phyloP scores from a whole-genome alignment of 2,329 filamentous ascomycete genomes.

The Hirsutella minnesotensis region DNA sequence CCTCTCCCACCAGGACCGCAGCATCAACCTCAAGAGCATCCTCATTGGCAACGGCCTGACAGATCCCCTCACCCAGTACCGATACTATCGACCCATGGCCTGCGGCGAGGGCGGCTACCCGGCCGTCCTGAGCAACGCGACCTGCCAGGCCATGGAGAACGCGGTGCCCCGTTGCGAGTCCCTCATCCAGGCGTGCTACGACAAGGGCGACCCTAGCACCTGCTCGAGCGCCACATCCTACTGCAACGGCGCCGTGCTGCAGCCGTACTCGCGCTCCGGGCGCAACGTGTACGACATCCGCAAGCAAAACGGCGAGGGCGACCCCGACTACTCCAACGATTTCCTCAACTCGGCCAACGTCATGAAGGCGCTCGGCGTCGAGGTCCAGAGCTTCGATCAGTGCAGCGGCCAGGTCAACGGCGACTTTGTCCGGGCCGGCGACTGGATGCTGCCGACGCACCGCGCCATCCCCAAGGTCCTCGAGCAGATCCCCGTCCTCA shows the following conservation, averaged over 20 bases:
- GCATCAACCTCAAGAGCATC: conserved; percentile 94
- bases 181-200: conserved; percentile 84
- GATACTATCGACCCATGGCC: conserved; percentile 92
- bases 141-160: conserved; percentile 84
- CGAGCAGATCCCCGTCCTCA: conserved; percentile 81
- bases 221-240: conserved; percentile 91
- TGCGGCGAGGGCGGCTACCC: conserved; percentile 91
- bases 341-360: conserved; percentile 79
- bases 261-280: conserved; percentile 83
- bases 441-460: conserved; percentile 98
- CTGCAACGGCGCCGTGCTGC: conserved; percentile 92
- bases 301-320: conserved; percentile 71
- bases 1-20: conserved; percentile 82
- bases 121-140: conserved; percentile 63
- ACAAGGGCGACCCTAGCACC: conserved; percentile 75
- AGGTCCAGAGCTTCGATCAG: conserved; percentile 78
- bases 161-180: conserved; percentile 77
- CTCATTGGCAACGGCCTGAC: conserved; percentile 94
- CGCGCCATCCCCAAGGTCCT: conserved; percentile 74
- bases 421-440: conserved; percentile 74
- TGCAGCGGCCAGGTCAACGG: conserved; percentile 98
- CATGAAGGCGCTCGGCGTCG: conserved; percentile 75
- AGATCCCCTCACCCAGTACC: conserved; percentile 84
- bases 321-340: conserved; percentile 80
- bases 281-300: conserved; percentile 93